phyloP scores from a whole-genome alignment of 73 alveolate species.

The Diophrys sp. region DNA sequence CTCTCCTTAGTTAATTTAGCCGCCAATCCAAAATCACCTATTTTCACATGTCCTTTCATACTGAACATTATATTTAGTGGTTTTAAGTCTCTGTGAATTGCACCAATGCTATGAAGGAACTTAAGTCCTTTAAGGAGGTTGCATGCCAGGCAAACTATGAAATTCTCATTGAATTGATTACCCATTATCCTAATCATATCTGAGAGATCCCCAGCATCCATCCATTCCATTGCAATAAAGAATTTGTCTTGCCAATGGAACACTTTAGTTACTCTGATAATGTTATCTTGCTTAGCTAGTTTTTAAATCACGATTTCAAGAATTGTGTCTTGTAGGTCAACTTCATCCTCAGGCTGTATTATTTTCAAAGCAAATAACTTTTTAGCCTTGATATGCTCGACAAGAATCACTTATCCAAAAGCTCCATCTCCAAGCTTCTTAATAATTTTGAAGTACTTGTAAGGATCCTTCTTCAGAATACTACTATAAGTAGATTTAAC shows the following conservation, averaged over 20 bases:
- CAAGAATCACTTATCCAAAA: conserved; percentile 45
- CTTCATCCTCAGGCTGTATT: conserved; percentile 53
- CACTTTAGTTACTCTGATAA: conserved; percentile 28
- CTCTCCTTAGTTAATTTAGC: conserved; percentile 28
- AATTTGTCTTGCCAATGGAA: conserved; percentile 34
- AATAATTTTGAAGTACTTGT: conserved; percentile 37
- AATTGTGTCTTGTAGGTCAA: conserved; percentile 48
- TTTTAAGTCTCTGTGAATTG: conserved; percentile 63
- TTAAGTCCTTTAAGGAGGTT: conserved; percentile 10
- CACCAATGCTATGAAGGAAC: conserved; percentile 32
- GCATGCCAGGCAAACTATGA: conserved; percentile 14
- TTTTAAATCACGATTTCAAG: conserved; percentile 44
- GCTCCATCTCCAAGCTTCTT: conserved; percentile 50
- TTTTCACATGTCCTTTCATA: conserved; percentile 37
- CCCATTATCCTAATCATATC: conserved; percentile 40
- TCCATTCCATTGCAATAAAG: conserved; percentile 56
- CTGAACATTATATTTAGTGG: conserved; percentile 57
- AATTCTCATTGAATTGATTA: conserved; percentile 36
- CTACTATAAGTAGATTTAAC: conserved; percentile 26
- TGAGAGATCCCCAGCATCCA: conserved; percentile 59
- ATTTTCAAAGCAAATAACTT: conserved; percentile 53
- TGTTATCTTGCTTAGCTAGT: conserved; percentile 37
- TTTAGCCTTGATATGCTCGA: conserved; percentile 35
- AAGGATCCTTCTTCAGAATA: conserved; percentile 42
- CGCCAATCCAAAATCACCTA: conserved; percentile 68